phyloP scores from a whole-genome alignment of 2,329 filamentous ascomycete species.

The Cladorrhinum sp. region DNA sequence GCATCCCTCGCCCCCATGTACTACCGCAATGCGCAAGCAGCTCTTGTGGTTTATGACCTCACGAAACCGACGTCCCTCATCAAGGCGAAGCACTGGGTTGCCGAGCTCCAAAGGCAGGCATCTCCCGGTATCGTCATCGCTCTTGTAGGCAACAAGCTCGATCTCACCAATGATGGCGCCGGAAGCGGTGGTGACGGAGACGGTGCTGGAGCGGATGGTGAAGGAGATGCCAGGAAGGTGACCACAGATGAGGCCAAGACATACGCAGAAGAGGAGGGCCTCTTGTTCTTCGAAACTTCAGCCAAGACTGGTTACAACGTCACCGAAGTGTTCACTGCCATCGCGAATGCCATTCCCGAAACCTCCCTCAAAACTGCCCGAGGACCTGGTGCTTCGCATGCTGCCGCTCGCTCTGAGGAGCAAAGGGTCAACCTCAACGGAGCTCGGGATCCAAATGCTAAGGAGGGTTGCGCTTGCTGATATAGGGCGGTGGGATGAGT shows the following conservation, averaged over 20 bases:
- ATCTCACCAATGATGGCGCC: constrained; percentile 67
- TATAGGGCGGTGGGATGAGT: constrained; percentile 14
- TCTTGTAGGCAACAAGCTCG: constrained; percentile 93
- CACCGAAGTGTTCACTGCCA: constrained; percentile 93
- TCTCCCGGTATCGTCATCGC: constrained; percentile 96
- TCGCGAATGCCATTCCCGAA: constrained; percentile 96
- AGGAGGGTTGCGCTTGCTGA: constrained; percentile 89
- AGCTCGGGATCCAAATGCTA: constrained; percentile 68
- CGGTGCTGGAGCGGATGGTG: constrained; percentile 54
- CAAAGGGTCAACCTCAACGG: constrained; percentile 80
- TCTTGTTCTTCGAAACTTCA: constrained; percentile 97
- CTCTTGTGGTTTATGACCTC: constrained; percentile 96
- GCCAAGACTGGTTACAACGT: constrained; percentile 96
- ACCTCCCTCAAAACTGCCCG: constrained; percentile 88
- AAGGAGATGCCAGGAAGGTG: constrained; percentile 79
- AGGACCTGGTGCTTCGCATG: constrained; percentile 61
- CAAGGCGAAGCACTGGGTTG: constrained; percentile 99
- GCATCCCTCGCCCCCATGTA: constrained; percentile 98
- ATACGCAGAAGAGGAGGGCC: constrained; percentile 90
- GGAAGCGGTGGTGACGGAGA: constrained; percentile 45
- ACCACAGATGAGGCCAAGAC: constrained; percentile 85
- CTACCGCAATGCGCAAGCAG: constrained; percentile 97
- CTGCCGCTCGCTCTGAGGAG: constrained; percentile 61
- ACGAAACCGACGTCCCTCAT: constrained; percentile 93
- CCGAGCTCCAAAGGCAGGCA: constrained; percentile 92